Percentiles rank a stretch among this genome's conserved stretches.
These are phyloP conservation scores for Lolium rigidum DNA, from an alignment of 176 grass and related monocot genomes.

Conservation along the genomic window DNA sequence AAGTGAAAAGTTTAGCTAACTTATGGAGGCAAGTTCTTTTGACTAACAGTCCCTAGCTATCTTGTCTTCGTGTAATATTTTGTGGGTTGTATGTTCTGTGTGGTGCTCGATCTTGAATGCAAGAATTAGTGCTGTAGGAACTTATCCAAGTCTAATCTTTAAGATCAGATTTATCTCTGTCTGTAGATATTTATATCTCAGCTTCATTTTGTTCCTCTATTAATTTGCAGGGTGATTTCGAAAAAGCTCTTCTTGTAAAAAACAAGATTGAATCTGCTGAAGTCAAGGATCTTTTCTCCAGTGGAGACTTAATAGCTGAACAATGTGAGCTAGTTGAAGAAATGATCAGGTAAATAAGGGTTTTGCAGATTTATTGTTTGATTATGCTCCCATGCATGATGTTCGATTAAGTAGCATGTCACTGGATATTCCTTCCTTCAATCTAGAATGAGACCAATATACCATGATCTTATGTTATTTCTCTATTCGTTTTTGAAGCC, in stretches of 20 bases:
- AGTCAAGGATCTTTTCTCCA: not conserved
- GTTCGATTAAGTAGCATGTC: not conserved
- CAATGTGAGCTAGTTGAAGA: not conserved
- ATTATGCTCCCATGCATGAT: not conserved
- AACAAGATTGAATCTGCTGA: not conserved
- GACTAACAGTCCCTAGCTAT: too few relatives aligned
- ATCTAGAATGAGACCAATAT: not conserved
- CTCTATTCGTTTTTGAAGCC: not conserved
- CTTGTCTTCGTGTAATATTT: not conserved
- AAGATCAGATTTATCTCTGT: not conserved
- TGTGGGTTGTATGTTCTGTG: not conserved
- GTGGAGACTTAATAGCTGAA: not conserved
- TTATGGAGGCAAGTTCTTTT: not conserved
- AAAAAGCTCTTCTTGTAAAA: not conserved
- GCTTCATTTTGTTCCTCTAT: not conserved
- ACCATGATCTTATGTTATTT: not conserved
- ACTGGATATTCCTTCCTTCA: not conserved
- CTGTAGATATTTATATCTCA: not conserved
- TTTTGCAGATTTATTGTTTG: not conserved
- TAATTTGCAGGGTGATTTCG: not conserved
- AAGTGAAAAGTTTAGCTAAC: not conserved
- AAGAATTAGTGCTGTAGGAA: not conserved
- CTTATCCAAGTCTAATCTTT: not conserved
- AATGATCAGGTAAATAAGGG: not conserved
- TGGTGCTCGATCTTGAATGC: not conserved